Evolutionary conservation across 441 rosid genomes (phyloP).

Genomic region (Isatis lusitanica): DNA sequence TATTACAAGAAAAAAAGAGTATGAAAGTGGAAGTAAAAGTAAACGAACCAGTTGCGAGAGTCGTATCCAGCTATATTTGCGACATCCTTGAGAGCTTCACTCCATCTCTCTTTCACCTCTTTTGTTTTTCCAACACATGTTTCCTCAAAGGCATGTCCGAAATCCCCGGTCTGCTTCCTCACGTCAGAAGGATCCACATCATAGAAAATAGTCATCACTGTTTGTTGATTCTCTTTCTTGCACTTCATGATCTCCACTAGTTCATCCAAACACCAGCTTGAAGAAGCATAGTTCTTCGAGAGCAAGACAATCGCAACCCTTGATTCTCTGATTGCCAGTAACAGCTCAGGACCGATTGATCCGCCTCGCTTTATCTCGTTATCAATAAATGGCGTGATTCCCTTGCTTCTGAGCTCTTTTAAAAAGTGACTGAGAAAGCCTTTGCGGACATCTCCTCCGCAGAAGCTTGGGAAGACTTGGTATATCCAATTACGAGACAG

Average conservation of each 20-base stretch:
- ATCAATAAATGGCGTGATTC: background rate
- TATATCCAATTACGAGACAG: background rate
- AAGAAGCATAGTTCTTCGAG: background rate
- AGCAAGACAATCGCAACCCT: background rate
- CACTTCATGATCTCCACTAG: background rate
- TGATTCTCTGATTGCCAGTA: background rate
- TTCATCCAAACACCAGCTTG: background rate
- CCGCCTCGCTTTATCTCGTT: background rate
- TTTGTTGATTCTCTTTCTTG: background rate
- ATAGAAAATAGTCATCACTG: background rate
- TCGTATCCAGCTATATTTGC: background rate
- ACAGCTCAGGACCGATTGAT: background rate
- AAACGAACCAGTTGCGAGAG: background rate
- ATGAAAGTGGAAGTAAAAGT: background rate
- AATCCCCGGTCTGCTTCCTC: background rate
- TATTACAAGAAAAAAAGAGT: background rate
- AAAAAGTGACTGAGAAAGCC: background rate
- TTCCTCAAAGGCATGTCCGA: background rate
- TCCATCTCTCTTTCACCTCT: background rate
- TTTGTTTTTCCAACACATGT: background rate
- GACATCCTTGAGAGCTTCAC: background rate
- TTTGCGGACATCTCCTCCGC: background rate
- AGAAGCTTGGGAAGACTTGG: background rate
- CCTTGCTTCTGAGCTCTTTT: background rate
- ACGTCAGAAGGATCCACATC: background rate